Percentiles rank a stretch among this genome's conserved stretches.
Conservation (phyloP, 2,329 filamentous ascomycete genomes). For the Chalaropsis ovoidea region DNA sequence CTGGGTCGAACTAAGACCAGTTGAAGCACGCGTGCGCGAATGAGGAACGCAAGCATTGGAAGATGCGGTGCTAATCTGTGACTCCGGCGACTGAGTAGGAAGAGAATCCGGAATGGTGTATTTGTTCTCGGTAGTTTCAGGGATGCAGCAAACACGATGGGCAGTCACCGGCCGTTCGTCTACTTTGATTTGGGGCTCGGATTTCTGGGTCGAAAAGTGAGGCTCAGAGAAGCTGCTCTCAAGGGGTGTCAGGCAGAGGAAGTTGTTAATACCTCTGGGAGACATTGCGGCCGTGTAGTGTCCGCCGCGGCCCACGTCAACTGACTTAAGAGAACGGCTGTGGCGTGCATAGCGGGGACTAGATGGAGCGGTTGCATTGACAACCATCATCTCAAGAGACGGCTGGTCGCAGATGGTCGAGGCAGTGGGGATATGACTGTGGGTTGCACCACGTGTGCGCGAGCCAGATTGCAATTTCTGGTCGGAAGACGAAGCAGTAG, state of each 20-base stretch:
- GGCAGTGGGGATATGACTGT: slow-evolving; percentile 21
- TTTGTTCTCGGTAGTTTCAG: slow-evolving; percentile 20
- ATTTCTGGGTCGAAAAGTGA: slow-evolving; percentile 29
- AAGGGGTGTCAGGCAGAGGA: slow-evolving; percentile 21
- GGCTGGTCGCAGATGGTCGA: not conserved
- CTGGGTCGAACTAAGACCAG: slow-evolving; percentile 39
- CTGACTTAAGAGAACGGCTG: slow-evolving; percentile 40
- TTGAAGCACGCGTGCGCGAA: slow-evolving; percentile 18
- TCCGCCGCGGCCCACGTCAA: slow-evolving; percentile 33
- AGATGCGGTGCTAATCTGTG: slow-evolving; percentile 17
- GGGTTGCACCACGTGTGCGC: slow-evolving; percentile 19
- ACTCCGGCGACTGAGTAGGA: slow-evolving; percentile 18
- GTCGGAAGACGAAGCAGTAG: not conserved
- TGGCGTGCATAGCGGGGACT: slow-evolving; percentile 33
- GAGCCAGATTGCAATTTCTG: slow-evolving; percentile 17
- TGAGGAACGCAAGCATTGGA: slow-evolving; percentile 4
- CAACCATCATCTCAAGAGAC: not conserved
- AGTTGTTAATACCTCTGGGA: slow-evolving; percentile 22
- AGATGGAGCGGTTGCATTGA: slow-evolving; percentile 22
- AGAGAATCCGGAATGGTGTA: slow-evolving; percentile 14
- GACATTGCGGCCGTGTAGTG: slow-evolving; percentile 22
- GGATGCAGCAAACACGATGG: slow-evolving; percentile 35
- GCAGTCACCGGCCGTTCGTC: slow-evolving; percentile 42
- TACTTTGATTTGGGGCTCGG: slow-evolving; percentile 27
- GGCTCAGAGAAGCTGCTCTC: slow-evolving; percentile 30